Evolutionary conservation across 495 filamentous ascomycete species (phyloP).

Genomic region (Oidiodendron maius): DNA sequence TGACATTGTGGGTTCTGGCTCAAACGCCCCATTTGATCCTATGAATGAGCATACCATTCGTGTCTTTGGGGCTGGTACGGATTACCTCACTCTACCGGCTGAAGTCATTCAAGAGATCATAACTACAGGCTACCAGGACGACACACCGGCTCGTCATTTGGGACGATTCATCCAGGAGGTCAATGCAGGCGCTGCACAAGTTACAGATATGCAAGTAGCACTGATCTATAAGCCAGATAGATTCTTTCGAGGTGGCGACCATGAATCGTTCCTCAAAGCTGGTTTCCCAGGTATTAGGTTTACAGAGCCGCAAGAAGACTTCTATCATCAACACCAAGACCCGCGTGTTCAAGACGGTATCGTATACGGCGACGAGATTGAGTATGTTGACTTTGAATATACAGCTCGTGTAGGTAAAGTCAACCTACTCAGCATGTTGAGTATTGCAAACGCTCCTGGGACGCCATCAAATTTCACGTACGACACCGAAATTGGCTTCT

Average conservation of each 20-base stretch:
- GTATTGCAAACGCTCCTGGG: slow-evolving; percentile 38
- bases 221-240: slow-evolving; percentile 46
- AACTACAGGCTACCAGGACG: slow-evolving; percentile 45
- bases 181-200: slow-evolving; percentile 28
- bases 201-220: slow-evolving; percentile 36
- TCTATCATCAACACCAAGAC: slow-evolving; percentile 47
- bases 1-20: slow-evolving; percentile 44
- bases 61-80: slow-evolving; percentile 38
- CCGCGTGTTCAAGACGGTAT: slow-evolving; percentile 34
- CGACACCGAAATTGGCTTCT: slow-evolving; percentile 26
- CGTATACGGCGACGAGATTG: slow-evolving; percentile 41
- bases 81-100: slow-evolving; percentile 20
- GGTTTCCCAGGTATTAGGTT: slow-evolving; percentile 44
- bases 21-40: slow-evolving; percentile 27
- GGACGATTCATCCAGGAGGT: slow-evolving; percentile 46
- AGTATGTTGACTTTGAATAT: slow-evolving; percentile 47
- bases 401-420: slow-evolving; percentile 41
- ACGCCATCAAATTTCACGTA: slow-evolving; percentile 36
- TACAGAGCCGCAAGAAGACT: slow-evolving; percentile 48
- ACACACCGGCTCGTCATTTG: slow-evolving; percentile 43
- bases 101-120: slow-evolving; percentile 26
- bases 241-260: slow-evolving; percentile 46
- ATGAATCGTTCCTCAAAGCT: slow-evolving; percentile 39
- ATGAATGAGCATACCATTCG: slow-evolving; percentile 39
- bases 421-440: slow-evolving; percentile 43